phyloP scores from a whole-genome alignment of 805 yeast species.

The Wickerhamiella azyma region DNA sequence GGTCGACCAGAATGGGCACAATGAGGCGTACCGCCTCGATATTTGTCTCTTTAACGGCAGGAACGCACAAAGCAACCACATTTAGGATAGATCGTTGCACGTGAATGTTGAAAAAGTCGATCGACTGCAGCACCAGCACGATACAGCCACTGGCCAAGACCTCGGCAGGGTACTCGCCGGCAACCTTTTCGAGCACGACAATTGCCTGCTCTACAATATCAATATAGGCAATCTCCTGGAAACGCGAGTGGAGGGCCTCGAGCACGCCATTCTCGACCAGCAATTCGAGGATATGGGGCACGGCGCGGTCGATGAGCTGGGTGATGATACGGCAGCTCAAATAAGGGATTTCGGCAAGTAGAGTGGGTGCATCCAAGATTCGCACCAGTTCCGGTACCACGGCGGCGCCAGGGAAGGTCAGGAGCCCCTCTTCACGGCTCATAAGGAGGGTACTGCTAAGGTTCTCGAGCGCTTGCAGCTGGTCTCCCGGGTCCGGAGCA shows the following conservation, averaged over 20 bases:
- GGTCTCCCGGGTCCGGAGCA: background rate
- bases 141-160: slow-evolving; percentile 46
- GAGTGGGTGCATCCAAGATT: slow-evolving; percentile 13
- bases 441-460: slow-evolving; percentile 8
- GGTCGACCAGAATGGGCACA: slow-evolving; percentile 12
- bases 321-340: slow-evolving; percentile 74
- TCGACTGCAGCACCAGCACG: slow-evolving; percentile 48
- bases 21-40: slow-evolving; percentile 23
- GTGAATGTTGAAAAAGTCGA: slow-evolving; percentile 81
- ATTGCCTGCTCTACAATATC: slow-evolving; percentile 88
- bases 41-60: slow-evolving; percentile 32
- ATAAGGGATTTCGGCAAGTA: slow-evolving; percentile 63
- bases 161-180: slow-evolving; percentile 22
- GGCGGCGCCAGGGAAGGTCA: slow-evolving; percentile 4
- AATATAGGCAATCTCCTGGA: slow-evolving; percentile 65
- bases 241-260: slow-evolving; percentile 47
- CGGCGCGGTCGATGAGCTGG: slow-evolving; percentile 57
- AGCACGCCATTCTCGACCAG: slow-evolving; percentile 56
- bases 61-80: slow-evolving; percentile 59
- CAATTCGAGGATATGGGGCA: slow-evolving; percentile 46
- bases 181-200: slow-evolving; percentile 26
- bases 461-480: slow-evolving; percentile 7
- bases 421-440: slow-evolving; percentile 7
- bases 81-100: slow-evolving; percentile 72
- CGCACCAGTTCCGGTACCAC: background rate